phyloP scores from a whole-genome alignment of 805 yeast genomes.

The Starmerella bacillaris region DNA sequence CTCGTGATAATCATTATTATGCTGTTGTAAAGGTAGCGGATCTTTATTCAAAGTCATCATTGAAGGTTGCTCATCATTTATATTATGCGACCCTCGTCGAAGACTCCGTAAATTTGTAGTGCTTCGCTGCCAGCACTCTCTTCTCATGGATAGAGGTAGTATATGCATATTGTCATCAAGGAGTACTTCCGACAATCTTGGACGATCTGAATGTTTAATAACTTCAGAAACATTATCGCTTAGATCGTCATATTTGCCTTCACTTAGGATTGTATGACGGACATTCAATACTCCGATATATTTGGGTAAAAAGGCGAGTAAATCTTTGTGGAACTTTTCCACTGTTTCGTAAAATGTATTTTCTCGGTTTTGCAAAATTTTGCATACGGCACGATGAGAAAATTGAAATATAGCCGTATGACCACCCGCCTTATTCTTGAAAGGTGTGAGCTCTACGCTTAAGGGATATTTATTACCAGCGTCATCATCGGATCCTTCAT shows the following conservation, averaged over 20 bases:
- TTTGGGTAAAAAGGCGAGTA: slow-evolving; percentile 74
- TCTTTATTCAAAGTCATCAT: slow-evolving; percentile 11
- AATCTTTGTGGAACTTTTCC: slow-evolving; percentile 56
- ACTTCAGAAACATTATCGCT: neutral
- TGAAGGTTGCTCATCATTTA: slow-evolving; percentile 17
- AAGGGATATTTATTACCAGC: slow-evolving; percentile 23
- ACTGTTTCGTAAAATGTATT: slow-evolving; percentile 82
- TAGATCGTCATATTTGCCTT: neutral
- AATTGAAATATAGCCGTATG: slow-evolving; percentile 93
- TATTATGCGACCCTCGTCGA: slow-evolving; percentile 14
- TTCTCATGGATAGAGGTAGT: slow-evolving; percentile 51
- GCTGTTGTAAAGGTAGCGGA: no score
- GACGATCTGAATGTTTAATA: slow-evolving; percentile 27
- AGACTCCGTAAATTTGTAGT: no score
- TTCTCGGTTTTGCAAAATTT: slow-evolving; percentile 77
- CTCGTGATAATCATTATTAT: neutral
- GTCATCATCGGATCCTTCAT: slow-evolving; percentile 11
- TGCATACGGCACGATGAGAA: slow-evolving; percentile 81
- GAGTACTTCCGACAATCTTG: slow-evolving; percentile 42
- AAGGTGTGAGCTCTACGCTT: slow-evolving; percentile 80
- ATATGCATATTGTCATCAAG: slow-evolving; percentile 84
- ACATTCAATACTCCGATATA: slow-evolving; percentile 91
- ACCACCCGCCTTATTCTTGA: slow-evolving; percentile 90
- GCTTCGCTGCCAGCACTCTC: no score
- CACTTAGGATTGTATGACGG: slow-evolving; percentile 36